Base-by-base conservation (phyloP, 306 rosid genomes). In the Pachyrhizus erosus region DNA sequence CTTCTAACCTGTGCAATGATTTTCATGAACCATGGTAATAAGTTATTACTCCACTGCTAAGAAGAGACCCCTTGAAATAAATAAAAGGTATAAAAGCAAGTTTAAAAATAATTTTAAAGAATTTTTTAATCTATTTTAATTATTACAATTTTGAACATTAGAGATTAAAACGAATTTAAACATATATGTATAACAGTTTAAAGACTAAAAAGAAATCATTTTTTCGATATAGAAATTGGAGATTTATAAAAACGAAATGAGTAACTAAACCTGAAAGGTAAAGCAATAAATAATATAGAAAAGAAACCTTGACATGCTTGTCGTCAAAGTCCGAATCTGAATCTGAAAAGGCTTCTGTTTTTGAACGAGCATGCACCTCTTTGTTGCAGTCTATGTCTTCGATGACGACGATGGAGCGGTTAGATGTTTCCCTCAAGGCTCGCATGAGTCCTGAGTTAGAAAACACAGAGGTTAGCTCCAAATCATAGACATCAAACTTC, bases 401-500 rank as follows among this genome's bases (percentile, higher is more conserved):
- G n/a, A n/a, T n/a, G n/a, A n/a, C n/a, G n/a, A n/a, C 1, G 20
- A 87, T 87, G 61, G 87, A 84, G 17, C 79, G 62, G 15, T 74
- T 81, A 4, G 80, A 77, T 0, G 86, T 62, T 0, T 52, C 39
- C 4, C 76, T 60, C 79, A 84, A 39, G 0, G 54, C 65, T 3
- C 51, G 17, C 86, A 77, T 84, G 26, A 84, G 84, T 0, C 67
- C 64, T 0, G 84, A 27, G 39, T 87, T 51, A 0, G 90, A 84
- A 11, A 0, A 4, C 39, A 84, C 33, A 9, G 62, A 11, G 13
- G 29, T 57, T 0, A 87, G 79, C 74, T 84, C 90, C 83, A 87
- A 87, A 84, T 84, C 86, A 60, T 81, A 84, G 13, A 84, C 77
- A 60, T 87, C n/a, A 9, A 87, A 87, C 43, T 68, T 81, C 76